phyloP scores from a whole-genome alignment of 768 basidiomycete genomes.

The Crepidotus variabilis region DNA sequence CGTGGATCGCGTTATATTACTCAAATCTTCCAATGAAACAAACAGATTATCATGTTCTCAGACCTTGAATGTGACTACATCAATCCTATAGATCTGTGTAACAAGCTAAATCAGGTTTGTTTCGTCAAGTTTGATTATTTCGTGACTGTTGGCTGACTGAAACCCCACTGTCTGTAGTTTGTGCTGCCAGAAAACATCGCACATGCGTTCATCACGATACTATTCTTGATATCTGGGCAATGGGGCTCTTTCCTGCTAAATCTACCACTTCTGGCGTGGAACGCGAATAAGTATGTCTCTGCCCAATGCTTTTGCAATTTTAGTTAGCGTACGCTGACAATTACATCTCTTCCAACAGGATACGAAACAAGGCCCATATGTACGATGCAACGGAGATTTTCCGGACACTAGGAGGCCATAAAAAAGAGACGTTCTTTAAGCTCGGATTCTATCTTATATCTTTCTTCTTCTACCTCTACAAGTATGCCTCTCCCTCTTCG shows the following conservation, averaged over 20 bases:
- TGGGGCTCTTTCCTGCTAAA: constrained; percentile 93
- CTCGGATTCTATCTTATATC: constrained; percentile 90
- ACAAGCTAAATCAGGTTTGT: constrained; percentile 91
- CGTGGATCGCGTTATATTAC: neutral
- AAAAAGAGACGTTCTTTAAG: constrained; percentile 95
- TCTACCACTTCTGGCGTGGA: constrained; percentile 81
- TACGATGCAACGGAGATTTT: constrained; percentile 99
- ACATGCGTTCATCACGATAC: constrained; percentile 84
- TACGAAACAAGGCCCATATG: constrained; percentile 93
- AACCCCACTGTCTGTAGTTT: constrained; percentile 55
- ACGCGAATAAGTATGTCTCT: constrained; percentile 84
- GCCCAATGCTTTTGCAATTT: constrained; percentile 5
- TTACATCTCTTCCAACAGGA: constrained; percentile 50
- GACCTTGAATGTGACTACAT: constrained; percentile 99
- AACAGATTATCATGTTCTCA: constrained; percentile 99
- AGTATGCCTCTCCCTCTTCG: constrained; percentile 43
- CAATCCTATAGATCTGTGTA: constrained; percentile 99
- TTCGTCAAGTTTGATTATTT: neutral
- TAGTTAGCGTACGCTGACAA: too few relatives aligned
- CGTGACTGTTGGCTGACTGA: neutral
- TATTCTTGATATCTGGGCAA: constrained; percentile 95
- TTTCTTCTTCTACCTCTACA: constrained; percentile 90
- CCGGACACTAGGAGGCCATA: constrained; percentile 88
- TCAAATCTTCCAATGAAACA: neutral
- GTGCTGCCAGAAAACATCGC: constrained; percentile 95